Evolutionary conservation across 208 protist genomes (phyloP).

Genomic region (Lotmaria passim): DNA sequence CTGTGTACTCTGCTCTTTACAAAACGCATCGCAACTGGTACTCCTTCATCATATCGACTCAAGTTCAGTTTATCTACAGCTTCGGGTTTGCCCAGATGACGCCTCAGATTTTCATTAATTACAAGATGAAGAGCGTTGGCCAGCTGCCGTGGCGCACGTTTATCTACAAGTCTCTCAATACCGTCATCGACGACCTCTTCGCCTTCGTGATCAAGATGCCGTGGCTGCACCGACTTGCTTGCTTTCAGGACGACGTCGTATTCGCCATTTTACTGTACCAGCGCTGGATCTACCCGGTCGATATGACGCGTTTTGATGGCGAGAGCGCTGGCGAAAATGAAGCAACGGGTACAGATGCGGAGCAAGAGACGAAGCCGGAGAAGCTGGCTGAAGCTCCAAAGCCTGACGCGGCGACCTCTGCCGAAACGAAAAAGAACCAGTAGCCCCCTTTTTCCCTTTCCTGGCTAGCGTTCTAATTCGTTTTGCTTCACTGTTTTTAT

Average conservation of each 20-base stretch:
- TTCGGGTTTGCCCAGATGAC: constrained; percentile 99
- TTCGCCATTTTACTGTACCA: constrained; percentile 98
- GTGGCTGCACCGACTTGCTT: constrained; percentile 96
- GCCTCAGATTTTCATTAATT: constrained; percentile 99
- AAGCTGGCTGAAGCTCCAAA: not conserved
- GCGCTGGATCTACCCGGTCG: constrained; percentile 98
- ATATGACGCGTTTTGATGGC: constrained; percentile 75
- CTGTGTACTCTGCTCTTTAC: constrained; percentile 96
- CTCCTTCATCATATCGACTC: constrained; percentile 89
- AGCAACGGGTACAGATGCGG: constrained; percentile 3
- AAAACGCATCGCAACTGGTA: constrained; percentile 95
- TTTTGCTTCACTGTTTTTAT: not conserved
- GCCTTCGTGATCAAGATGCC: constrained; percentile 99
- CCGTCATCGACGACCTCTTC: constrained; percentile 99
- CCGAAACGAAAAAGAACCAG: constrained; percentile 40
- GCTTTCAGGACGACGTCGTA: constrained; percentile 98
- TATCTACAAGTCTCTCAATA: constrained; percentile 98
- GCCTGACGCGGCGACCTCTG: not conserved
- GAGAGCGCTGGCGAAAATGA: constrained; percentile 35
- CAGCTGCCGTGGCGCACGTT: constrained; percentile 98
- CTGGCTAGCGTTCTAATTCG: not conserved
- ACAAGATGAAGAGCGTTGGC: constrained; percentile 98
- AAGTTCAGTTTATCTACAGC: constrained; percentile 92
- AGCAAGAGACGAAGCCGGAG: constrained; percentile 11
- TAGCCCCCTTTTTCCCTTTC: constrained; percentile 6